Evolutionary conservation across 768 basidiomycete genomes (phyloP), one percentile per base, ranked within the genome.

Genomic region (Clathrus columnatus): DNA sequence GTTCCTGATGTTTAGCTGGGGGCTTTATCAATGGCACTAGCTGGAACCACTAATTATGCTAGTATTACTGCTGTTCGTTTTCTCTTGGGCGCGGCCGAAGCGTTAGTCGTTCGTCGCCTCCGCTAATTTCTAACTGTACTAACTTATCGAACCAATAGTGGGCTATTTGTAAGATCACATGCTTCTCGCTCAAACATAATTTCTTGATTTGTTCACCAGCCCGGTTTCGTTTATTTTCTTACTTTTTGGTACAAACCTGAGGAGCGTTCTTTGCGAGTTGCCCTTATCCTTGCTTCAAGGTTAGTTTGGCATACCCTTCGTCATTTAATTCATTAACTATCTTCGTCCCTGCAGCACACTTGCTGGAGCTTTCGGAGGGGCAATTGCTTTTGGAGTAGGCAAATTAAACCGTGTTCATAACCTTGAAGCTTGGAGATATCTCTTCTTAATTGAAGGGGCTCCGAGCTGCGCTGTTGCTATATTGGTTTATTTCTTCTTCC

Each of bases 371-470:
- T 65, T 64, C 29, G 70, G 70, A 20, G 70, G 70, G 14, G 64
- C 69, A 5, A 63, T 72, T 26, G 71, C 69, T 1, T 71, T 61
- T 49, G 71, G 63, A 5, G 61, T 72, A 1, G 60, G 63, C 7
- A 57, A 65, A 30, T 67, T 72, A 62, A 62, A 69, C 42, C 61
- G 61, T 10, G 44, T 65, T 3, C 30, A 30, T 18, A 62, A 63
- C 8, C 54, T 65, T 23, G 59, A 60, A 20, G 63, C 58, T 18
- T 69, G 66, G 67, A 53, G 62, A n/a, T 70, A 62, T 63, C 65
- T 70, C 6, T 74, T 73, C 67, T 69, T 73, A 61, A 67, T 76
- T 51, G 78, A 80, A 60, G 78, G 78, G 18, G 66, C 74, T 5
- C 63, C 76, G 8, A 76, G 77, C 3, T 70, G 73, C 61, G 60